phyloP scores from a whole-genome alignment of 2,329 filamentous ascomycete genomes.

The Parascedosporium putredinis region DNA sequence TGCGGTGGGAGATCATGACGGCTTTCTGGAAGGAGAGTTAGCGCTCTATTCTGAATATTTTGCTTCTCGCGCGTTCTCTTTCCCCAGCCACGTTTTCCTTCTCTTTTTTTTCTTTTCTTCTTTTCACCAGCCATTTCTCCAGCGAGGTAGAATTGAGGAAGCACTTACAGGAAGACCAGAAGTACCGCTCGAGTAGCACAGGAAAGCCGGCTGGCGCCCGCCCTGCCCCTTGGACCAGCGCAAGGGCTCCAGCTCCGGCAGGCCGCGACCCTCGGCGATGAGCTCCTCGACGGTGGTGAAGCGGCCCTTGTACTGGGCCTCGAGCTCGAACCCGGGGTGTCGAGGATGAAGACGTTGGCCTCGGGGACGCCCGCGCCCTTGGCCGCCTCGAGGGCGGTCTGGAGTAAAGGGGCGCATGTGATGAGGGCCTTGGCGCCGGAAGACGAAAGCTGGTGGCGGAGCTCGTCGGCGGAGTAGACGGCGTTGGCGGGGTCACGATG shows the following conservation, averaged over 20 bases:
- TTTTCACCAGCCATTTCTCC: too few relatives aligned
- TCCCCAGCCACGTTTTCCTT: too few relatives aligned
- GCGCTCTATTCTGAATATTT: background rate
- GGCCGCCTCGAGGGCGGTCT: conserved; percentile 51
- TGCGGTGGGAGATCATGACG: conserved; percentile 66
- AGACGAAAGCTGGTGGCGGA: conserved; percentile 56
- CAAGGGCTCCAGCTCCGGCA: conserved; percentile 38
- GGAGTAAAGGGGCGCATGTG: conserved; percentile 55
- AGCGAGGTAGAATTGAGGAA: background rate
- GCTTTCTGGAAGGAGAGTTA: conserved; percentile 47
- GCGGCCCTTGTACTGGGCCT: conserved; percentile 26
- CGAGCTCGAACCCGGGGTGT: conserved; percentile 37
- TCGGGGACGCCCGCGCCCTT: conserved; percentile 49
- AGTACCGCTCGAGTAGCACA: conserved; percentile 66
- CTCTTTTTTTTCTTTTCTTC: too few relatives aligned
- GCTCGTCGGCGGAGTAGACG: conserved; percentile 53
- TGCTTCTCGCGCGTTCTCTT: too few relatives aligned
- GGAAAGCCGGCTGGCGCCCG: conserved; percentile 52
- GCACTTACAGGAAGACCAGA: conserved; percentile 53
- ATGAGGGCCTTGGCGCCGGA: conserved; percentile 57
- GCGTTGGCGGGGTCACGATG: conserved; percentile 61
- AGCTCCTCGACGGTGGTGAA: conserved; percentile 56
- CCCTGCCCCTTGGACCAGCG: conserved; percentile 50
- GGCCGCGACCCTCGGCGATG: conserved; percentile 42
- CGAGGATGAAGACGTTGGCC: conserved; percentile 53